A percentile compares a stretch with the other conserved stretches of the same genome.
These are phyloP conservation scores for Lasiosphaeris hirsuta DNA, from an alignment of 495 filamentous ascomycete genomes.

Conservation along the genomic window DNA sequence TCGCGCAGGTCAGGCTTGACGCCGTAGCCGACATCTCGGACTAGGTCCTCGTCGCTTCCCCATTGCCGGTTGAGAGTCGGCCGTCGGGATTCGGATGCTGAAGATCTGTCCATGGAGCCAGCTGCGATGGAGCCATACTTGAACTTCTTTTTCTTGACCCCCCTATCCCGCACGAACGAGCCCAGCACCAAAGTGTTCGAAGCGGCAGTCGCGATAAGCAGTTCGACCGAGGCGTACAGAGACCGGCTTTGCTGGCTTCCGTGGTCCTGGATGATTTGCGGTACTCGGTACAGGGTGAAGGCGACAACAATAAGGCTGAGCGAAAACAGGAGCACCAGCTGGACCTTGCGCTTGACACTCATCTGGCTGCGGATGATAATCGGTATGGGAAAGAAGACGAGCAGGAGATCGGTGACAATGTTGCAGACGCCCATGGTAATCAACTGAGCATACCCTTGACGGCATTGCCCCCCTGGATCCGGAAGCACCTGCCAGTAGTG, in stretches of 20 bases:
- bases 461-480: conserved; percentile 80
- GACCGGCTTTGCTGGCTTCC: conserved; percentile 73
- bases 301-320: conserved; percentile 74
- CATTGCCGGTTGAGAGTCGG: conserved; percentile 59
- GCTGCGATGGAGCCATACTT: conserved; percentile 50
- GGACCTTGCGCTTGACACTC: conserved; percentile 58
- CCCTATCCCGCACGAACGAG: conserved; percentile 75
- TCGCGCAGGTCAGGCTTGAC: conserved; percentile 57
- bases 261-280: conserved; percentile 58
- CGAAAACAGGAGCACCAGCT: conserved; percentile 72
- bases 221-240: conserved; percentile 72
- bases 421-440: conserved; percentile 84
- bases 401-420: conserved; percentile 79
- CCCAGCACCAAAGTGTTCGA: conserved; percentile 77
- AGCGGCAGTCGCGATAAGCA: conserved; percentile 70
- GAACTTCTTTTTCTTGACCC: conserved; percentile 74
- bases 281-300: conserved; percentile 73
- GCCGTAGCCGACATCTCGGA: conserved; percentile 65
- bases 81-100: conserved; percentile 37
- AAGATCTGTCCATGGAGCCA: conserved; percentile 46
- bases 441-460: conserved; percentile 78
- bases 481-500: conserved; percentile 92
- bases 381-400: conserved; percentile 84
- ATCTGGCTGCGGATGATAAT: conserved; percentile 75
- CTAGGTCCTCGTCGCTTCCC: conserved; percentile 82